These are phyloP conservation scores for Puccinia polysora DNA, from an alignment of 1,284 basidiomycete genomes.

Conservation along the genomic window DNA sequence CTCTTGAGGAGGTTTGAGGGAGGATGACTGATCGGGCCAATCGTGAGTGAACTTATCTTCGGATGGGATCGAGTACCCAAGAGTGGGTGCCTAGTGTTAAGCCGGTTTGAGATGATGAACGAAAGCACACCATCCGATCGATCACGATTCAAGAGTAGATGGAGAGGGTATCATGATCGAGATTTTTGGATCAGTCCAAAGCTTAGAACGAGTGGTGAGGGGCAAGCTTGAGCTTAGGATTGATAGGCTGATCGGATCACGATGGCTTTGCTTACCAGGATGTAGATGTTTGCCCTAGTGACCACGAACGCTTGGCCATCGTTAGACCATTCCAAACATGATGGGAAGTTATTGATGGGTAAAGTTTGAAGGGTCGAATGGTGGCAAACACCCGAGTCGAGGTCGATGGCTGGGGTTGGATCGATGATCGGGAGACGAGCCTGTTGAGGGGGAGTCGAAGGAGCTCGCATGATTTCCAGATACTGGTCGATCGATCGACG, in stretches of 20 bases:
- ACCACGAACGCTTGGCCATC: conserved; percentile 29
- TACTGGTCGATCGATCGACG: too few relatives aligned
- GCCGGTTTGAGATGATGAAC: background rate
- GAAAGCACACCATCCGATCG: background rate
- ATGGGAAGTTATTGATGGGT: background rate
- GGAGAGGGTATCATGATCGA: too few relatives aligned
- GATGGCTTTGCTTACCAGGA: conserved; percentile 29
- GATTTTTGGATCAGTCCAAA: too few relatives aligned
- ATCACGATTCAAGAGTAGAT: too few relatives aligned
- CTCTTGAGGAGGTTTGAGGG: background rate
- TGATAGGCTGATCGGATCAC: too few relatives aligned
- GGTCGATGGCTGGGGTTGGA: too few relatives aligned
- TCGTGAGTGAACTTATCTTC: background rate
- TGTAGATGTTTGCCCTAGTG: conserved; percentile 9
- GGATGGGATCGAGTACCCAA: background rate
- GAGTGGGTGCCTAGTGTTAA: conserved; percentile 6
- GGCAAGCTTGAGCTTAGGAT: too few relatives aligned
- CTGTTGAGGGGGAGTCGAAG: too few relatives aligned
- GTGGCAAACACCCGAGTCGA: too few relatives aligned
- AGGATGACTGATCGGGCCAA: background rate
- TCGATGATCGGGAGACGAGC: too few relatives aligned
- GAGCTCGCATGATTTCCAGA: too few relatives aligned
- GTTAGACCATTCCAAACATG: conserved; percentile 20
- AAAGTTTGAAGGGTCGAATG: conserved; percentile 6
- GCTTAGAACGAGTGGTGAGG: too few relatives aligned